These are phyloP conservation scores for Aspergillus ochraceoroseus DNA, from an alignment of 2,329 filamentous ascomycete species.

Conservation along the genomic window DNA sequence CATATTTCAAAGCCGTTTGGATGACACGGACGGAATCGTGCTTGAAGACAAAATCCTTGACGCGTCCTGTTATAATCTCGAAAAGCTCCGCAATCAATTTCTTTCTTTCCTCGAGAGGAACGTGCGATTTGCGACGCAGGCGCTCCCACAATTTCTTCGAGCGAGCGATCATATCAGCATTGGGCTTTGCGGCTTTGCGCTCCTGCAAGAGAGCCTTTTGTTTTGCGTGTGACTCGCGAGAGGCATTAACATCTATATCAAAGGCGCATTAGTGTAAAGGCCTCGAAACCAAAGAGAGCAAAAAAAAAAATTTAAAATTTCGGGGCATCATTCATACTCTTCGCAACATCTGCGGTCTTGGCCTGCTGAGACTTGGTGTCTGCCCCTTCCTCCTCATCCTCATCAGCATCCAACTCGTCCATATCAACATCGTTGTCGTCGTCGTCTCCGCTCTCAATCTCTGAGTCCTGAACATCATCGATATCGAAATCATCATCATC, in stretches of 20 bases:
- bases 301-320: no score
- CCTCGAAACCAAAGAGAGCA: no score
- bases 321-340: slow-evolving; percentile 30
- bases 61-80: slow-evolving; percentile 79
- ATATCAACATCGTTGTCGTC: slow-evolving; percentile 49
- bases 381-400: slow-evolving; percentile 27
- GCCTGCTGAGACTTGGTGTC: slow-evolving; percentile 18
- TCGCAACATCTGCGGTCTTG: slow-evolving; percentile 18
- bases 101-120: slow-evolving; percentile 82
- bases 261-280: no score
- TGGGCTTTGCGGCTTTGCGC: slow-evolving; percentile 85
- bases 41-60: slow-evolving; percentile 96
- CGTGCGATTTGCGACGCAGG: slow-evolving; percentile 85
- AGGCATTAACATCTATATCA: slow-evolving; percentile 59
- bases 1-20: slow-evolving; percentile 95
- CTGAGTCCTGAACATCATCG: slow-evolving; percentile 47
- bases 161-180: slow-evolving; percentile 80
- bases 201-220: slow-evolving; percentile 85
- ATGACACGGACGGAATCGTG: slow-evolving; percentile 96
- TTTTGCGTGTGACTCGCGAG: slow-evolving; percentile 82
- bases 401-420: slow-evolving; percentile 36
- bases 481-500: slow-evolving; percentile 55
- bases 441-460: slow-evolving; percentile 46
- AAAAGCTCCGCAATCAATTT: slow-evolving; percentile 85
- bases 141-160: slow-evolving; percentile 98